Evolutionary conservation across 116 monocot genomes (phyloP), one percentile per base, ranked within the genome.

Genomic region (Cymodocea nodosa): DNA sequence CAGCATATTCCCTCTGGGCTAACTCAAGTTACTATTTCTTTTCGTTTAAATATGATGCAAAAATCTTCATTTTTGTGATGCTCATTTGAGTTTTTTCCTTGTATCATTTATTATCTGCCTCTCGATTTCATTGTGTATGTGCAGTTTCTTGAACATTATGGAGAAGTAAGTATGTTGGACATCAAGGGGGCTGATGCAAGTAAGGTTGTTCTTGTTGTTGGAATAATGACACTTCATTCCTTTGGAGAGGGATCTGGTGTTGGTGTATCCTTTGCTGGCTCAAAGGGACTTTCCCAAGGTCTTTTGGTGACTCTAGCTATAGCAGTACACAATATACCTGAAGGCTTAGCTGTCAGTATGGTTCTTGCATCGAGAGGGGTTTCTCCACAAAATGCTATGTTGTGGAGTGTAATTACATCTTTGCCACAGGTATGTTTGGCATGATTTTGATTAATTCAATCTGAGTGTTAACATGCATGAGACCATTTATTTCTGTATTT

Each of bases 281-380:
- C 97, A 53, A 97, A 86, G 72, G 97, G 97, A 35, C 75, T 97
- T 65, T 80, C 85, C 52, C 97, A 97, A 77, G 97, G 97, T 59
- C 77, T 97, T 75, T 66, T 97, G 35, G 85, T 97, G 7, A 97
- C 97, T 65, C 63, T 88, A 65, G 97, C 97, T 56, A 97, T 97
- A 71, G 97, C 97, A 57, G 82, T 97, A 39, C 97, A 97, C 68
- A 97, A 97, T 56, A 97, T 97, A 64, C 97, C 97, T 35, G 97
- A 97, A 88, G 91, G 97, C 52, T 82, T 97, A 78, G 97, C 97
- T 74, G 97, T 97, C 25, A 97, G 97, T 65, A 97, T 97, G 97
- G 81, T 91, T 56, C 91, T 97, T 60, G 64, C 97, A 68, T 97
- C 97, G 15, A 78, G 81, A 76, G 97, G 97, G 14, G 90, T 97